phyloP scores from a whole-genome alignment of 202 grass and related monocot genomes.

The Musa balbisiana region DNA sequence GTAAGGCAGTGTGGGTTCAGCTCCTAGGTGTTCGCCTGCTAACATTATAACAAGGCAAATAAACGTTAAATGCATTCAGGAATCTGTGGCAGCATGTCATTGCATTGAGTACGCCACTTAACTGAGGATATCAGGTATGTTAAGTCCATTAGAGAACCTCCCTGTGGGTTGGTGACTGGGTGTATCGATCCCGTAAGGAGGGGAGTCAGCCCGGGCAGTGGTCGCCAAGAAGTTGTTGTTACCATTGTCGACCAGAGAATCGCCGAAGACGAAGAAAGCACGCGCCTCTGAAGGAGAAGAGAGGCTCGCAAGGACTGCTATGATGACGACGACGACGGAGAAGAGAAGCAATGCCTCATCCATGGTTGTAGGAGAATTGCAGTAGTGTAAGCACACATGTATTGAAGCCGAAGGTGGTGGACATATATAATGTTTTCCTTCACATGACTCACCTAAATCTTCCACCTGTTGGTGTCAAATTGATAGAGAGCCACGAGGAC shows the following conservation, averaged over 20 bases:
- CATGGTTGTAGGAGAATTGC: neutral
- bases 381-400: neutral
- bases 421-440: slow-evolving; percentile 8
- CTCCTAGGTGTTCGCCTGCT: slow-evolving; percentile 65
- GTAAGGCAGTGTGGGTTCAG: slow-evolving; percentile 63
- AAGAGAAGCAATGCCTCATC: slow-evolving; percentile 18
- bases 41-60: slow-evolving; percentile 8
- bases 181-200: slow-evolving; percentile 88
- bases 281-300: slow-evolving; percentile 27
- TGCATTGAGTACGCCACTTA: neutral
- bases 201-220: slow-evolving; percentile 65
- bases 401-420: slow-evolving; percentile 8
- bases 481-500: neutral
- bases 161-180: slow-evolving; percentile 74
- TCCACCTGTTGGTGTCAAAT: slow-evolving; percentile 9
- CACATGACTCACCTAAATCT: slow-evolving; percentile 11
- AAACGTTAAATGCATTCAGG: no score
- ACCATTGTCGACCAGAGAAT: slow-evolving; percentile 92
- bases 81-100: no score
- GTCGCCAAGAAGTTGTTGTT: slow-evolving; percentile 92
- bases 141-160: slow-evolving; percentile 86
- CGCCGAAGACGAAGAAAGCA: slow-evolving; percentile 91
- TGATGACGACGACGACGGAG: neutral
- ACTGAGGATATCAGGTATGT: slow-evolving; percentile 98
- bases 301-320: slow-evolving; percentile 20